Evolutionary conservation across 2,329 filamentous ascomycete genomes (phyloP).

Genomic region (Verticillium klebahnii): DNA sequence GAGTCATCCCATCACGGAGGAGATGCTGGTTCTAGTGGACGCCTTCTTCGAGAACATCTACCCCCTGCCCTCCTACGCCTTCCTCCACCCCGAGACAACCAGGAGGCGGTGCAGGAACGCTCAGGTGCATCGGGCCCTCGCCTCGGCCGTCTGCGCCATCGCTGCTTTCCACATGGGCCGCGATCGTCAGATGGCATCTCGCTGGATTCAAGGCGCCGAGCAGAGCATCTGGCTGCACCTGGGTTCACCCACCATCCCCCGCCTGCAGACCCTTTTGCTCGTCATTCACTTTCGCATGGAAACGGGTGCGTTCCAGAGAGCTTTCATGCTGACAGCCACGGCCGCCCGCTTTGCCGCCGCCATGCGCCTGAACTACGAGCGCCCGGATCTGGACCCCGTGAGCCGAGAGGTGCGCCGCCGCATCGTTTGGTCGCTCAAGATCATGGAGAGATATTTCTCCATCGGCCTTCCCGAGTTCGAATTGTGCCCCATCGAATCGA

Average conservation of each 20-base stretch:
- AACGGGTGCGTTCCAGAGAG: slow-evolving; percentile 36
- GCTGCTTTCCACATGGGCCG: slow-evolving; percentile 22
- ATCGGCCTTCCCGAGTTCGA: slow-evolving; percentile 36
- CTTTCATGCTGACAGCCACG: slow-evolving; percentile 31
- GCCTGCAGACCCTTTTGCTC: slow-evolving; percentile 36
- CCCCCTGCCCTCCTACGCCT: slow-evolving; percentile 24
- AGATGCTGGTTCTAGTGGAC: slow-evolving; percentile 15
- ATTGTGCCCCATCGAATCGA: slow-evolving; percentile 30
- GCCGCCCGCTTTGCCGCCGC: slow-evolving; percentile 30
- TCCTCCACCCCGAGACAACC: slow-evolving; percentile 27
- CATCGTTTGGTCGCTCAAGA: slow-evolving; percentile 34
- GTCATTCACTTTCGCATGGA: slow-evolving; percentile 40
- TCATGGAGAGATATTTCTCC: slow-evolving; percentile 34
- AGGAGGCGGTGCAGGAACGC: slow-evolving; percentile 22
- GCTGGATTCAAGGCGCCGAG: slow-evolving; percentile 26
- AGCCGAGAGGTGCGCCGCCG: slow-evolving; percentile 32
- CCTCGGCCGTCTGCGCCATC: slow-evolving; percentile 26
- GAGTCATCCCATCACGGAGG: slow-evolving; percentile 9
- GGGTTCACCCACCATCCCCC: slow-evolving; percentile 18
- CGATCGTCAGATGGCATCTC: slow-evolving; percentile 15
- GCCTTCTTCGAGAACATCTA: slow-evolving; percentile 20
- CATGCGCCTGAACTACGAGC: slow-evolving; percentile 34
- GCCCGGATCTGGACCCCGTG: slow-evolving; percentile 23
- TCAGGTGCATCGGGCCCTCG: slow-evolving; percentile 23
- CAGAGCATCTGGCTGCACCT: slow-evolving; percentile 24